phyloP scores from a whole-genome alignment of 768 basidiomycete genomes.

The Kwoniella pini region DNA sequence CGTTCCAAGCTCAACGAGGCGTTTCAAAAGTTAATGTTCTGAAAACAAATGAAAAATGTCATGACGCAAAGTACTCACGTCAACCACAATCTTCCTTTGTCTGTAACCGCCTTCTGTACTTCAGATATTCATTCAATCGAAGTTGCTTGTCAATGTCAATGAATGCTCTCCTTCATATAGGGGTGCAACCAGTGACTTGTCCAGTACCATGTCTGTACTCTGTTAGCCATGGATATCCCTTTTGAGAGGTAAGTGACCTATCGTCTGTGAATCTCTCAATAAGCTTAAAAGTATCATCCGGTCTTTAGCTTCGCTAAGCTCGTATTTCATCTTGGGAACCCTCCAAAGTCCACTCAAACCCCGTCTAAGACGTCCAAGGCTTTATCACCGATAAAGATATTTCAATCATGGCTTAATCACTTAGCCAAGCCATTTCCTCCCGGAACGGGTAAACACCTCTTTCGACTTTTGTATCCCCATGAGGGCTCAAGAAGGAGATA shows the following conservation, averaged over 20 bases:
- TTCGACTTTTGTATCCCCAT: constrained; percentile 81
- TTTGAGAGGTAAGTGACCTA: constrained; percentile 34
- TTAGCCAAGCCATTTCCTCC: constrained; percentile 57
- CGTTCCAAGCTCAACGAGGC: not conserved
- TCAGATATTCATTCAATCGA: no score
- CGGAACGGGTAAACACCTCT: constrained; percentile 64
- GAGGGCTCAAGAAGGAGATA: constrained; percentile 72
- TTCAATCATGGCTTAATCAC: constrained; percentile 45
- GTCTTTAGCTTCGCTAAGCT: constrained; percentile 38
- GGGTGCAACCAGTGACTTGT: not conserved
- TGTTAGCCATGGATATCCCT: constrained; percentile 28
- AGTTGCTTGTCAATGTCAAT: no score
- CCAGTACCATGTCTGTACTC: not conserved
- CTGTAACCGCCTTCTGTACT: not conserved
- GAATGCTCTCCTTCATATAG: no score
- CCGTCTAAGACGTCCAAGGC: not conserved
- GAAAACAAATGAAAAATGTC: not conserved
- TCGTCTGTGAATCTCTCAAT: no score
- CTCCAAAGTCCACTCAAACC: constrained; percentile 15
- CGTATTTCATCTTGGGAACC: constrained; percentile 35
- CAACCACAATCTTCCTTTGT: not conserved
- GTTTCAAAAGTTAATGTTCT: constrained; percentile 5
- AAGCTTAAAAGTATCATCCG: no score
- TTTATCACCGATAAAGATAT: constrained; percentile 30
- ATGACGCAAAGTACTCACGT: not conserved